phyloP scores from a whole-genome alignment of 2,329 filamentous ascomycete species.

The Allantophomopsis cytisporea region DNA sequence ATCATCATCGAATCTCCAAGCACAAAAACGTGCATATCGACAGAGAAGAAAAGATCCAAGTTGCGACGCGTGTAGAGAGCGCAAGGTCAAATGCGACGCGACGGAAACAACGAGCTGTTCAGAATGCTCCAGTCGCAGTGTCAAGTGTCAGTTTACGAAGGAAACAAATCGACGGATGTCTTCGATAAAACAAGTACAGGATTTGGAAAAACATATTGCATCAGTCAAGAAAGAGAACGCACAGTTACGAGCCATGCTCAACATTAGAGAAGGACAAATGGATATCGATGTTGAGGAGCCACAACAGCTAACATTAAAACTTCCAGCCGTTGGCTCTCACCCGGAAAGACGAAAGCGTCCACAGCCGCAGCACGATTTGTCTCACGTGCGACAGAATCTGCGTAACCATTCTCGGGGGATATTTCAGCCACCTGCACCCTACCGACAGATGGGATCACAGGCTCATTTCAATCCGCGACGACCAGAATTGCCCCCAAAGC shows the following conservation, averaged over 20 bases:
- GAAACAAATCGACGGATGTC: slow-evolving; percentile 98
- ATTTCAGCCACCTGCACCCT: slow-evolving; percentile 62
- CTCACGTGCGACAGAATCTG: slow-evolving; percentile 59
- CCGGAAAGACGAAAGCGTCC: slow-evolving; percentile 50
- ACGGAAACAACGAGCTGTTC: slow-evolving; percentile 94
- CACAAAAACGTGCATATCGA: slow-evolving; percentile 86
- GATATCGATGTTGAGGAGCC: slow-evolving; percentile 21
- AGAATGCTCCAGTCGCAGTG: slow-evolving; percentile 90
- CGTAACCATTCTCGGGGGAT: slow-evolving; percentile 63
- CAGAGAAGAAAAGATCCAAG: slow-evolving; percentile 92
- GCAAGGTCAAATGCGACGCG: slow-evolving; percentile 82
- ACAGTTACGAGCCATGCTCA: slow-evolving; percentile 53
- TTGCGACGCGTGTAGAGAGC: slow-evolving; percentile 89
- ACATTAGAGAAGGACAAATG: slow-evolving; percentile 25
- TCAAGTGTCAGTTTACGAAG: slow-evolving; percentile 98
- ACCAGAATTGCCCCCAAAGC: slow-evolving; percentile 57
- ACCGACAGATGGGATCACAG: slow-evolving; percentile 38
- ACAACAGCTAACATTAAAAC: slow-evolving; percentile 32
- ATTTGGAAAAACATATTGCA: slow-evolving; percentile 83
- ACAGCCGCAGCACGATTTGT: slow-evolving; percentile 52
- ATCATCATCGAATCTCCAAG: slow-evolving; percentile 38
- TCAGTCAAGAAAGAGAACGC: slow-evolving; percentile 69
- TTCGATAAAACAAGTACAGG: slow-evolving; percentile 97
- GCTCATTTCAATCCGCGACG: slow-evolving; percentile 35
- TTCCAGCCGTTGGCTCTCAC: slow-evolving; percentile 53